Percentiles rank a stretch among this genome's conserved stretches.
phyloP scores from a whole-genome alignment of 176 grass and related monocot genomes.

The Carex cristatella region DNA sequence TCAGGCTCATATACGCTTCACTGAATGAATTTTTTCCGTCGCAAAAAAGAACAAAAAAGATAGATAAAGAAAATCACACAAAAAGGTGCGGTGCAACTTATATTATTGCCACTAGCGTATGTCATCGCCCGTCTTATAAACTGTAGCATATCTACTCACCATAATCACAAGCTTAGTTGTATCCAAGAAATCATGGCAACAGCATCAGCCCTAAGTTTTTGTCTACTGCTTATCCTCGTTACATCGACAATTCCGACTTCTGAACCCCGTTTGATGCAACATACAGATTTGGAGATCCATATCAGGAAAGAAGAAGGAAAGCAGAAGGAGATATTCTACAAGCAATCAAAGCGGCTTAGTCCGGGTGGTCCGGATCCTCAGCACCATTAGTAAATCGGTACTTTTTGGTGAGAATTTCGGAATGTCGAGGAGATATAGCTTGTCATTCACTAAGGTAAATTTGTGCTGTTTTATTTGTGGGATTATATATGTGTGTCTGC shows the following conservation, averaged over 20 bases:
- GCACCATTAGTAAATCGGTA: slow-evolving; percentile 44
- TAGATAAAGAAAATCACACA: too few species aligned
- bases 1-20: too few species aligned
- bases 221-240: slow-evolving; percentile 6
- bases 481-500: neutral
- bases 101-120: too few species aligned
- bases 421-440: neutral
- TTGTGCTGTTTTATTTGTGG: neutral
- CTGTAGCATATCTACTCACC: neutral
- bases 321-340: neutral
- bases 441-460: neutral
- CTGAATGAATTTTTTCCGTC: too few species aligned
- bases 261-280: neutral
- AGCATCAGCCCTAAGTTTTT: slow-evolving; percentile 10
- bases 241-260: neutral
- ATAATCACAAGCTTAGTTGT: slow-evolving; percentile 8
- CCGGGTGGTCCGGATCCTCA: slow-evolving; percentile 72
- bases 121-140: neutral
- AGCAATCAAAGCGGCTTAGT: slow-evolving; percentile 45
- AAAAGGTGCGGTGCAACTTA: too few species aligned
- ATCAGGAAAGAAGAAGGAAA: neutral
- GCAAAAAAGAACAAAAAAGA: too few species aligned
- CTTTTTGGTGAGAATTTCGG: neutral
- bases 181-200: slow-evolving; percentile 11
- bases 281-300: neutral